Evolutionary conservation across 1,139 yeast species (phyloP).

Genomic region (Debaryomycetaceae sp.): DNA sequence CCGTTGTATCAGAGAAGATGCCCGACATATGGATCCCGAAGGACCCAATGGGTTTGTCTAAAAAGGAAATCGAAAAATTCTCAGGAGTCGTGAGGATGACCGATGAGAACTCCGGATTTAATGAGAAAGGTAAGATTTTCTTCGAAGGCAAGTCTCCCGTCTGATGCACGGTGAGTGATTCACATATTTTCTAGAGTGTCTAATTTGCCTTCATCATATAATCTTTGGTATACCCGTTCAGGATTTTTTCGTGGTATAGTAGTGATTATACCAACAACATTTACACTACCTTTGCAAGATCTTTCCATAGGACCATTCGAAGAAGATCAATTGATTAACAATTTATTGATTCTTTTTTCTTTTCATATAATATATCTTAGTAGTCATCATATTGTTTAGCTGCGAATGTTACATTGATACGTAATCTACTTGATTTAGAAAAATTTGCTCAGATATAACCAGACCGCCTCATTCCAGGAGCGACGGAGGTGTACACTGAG

Average conservation of each 20-base stretch:
- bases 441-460: too few species aligned
- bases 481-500: too few species aligned
- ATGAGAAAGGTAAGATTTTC: conserved; percentile 52
- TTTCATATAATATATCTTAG: too few species aligned
- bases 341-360: too few species aligned
- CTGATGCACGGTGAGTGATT: conserved; percentile 1
- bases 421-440: too few species aligned
- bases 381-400: too few species aligned
- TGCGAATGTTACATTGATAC: too few species aligned
- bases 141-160: conserved; percentile 62
- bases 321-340: too few species aligned
- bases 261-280: background rate
- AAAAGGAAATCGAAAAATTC: conserved; percentile 50
- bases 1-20: conserved; percentile 61
- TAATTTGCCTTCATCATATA: background rate
- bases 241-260: background rate
- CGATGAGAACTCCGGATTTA: conserved; percentile 65
- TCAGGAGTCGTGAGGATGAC: conserved; percentile 45
- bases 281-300: background rate
- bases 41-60: conserved; percentile 80
- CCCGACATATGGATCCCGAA: conserved; percentile 86
- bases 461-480: too few species aligned
- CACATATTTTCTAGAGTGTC: background rate
- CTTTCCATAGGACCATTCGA: too few species aligned
- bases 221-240: background rate